These are phyloP conservation scores for Hsuehochloa calcarea DNA, from an alignment of 176 grass and related monocot species.

Conservation along the genomic window DNA sequence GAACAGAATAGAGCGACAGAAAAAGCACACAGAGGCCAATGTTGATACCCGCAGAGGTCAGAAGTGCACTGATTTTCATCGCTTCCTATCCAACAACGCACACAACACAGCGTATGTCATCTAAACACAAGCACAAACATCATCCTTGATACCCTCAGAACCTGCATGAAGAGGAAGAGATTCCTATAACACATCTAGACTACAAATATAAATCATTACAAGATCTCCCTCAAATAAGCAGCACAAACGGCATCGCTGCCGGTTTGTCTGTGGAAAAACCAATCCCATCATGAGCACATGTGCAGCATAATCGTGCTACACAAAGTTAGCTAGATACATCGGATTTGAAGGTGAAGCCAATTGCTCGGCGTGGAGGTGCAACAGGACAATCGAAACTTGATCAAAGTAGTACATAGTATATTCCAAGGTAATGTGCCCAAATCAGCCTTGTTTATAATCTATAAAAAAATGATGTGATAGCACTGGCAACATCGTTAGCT, in stretches of 20 bases:
- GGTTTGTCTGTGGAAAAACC: background rate
- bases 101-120: conserved; percentile 20
- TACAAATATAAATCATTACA: background rate
- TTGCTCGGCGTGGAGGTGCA: background rate
- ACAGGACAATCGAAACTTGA: background rate
- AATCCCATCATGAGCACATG: background rate
- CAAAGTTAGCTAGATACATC: background rate
- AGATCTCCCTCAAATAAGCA: background rate
- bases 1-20: conserved; percentile 77
- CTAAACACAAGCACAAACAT: background rate
- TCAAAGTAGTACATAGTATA: background rate
- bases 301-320: background rate
- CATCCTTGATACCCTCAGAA: background rate
- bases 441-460: background rate
- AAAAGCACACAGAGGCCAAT: conserved; percentile 70
- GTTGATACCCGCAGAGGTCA: conserved; percentile 91
- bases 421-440: background rate
- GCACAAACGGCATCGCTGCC: background rate
- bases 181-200: background rate
- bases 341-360: background rate
- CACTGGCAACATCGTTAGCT: background rate
- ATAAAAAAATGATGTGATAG: background rate
- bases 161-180: conserved; percentile 19
- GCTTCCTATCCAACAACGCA: background rate
- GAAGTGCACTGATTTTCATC: conserved; percentile 78